A percentile compares a stretch with the other conserved stretches of the same genome.
These are phyloP conservation scores for Proliferodiscus dingleyae DNA, from an alignment of 2,329 filamentous ascomycete species.

Conservation along the genomic window DNA sequence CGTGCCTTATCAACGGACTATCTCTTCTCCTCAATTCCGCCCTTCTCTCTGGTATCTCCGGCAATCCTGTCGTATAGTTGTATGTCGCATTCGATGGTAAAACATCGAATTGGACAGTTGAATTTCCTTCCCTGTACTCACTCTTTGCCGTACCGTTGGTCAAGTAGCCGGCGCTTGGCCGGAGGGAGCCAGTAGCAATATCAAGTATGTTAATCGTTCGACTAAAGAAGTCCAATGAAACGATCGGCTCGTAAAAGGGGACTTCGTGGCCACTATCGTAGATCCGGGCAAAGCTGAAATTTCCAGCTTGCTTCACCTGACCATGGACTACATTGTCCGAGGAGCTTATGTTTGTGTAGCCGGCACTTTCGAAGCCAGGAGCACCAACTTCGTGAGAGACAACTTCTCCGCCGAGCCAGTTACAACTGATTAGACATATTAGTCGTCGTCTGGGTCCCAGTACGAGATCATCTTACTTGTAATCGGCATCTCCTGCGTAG, in stretches of 20 bases:
- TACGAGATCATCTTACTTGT: conserved; percentile 31
- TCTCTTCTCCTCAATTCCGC: neutral
- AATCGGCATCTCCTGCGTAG: conserved; percentile 51
- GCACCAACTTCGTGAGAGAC: conserved; percentile 55
- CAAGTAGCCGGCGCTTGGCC: conserved; percentile 30
- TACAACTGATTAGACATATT: conserved; percentile 54
- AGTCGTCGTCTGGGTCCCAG: conserved; percentile 41
- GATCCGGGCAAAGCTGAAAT: conserved; percentile 60
- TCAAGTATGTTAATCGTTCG: conserved; percentile 44
- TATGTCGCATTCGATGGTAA: conserved; percentile 42
- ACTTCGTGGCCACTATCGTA: conserved; percentile 56
- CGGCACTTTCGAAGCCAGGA: conserved; percentile 50
- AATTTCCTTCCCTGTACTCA: conserved; percentile 25
- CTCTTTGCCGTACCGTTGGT: conserved; percentile 21
- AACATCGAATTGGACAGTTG: conserved; percentile 40
- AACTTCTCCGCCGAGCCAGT: conserved; percentile 67
- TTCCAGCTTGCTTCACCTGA: conserved; percentile 68
- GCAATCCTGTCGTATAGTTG: conserved; percentile 39
- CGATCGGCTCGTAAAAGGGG: conserved; percentile 48
- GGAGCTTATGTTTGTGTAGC: conserved; percentile 65
- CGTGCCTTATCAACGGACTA: neutral
- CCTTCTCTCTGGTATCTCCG: conserved; percentile 26
- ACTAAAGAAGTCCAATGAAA: conserved; percentile 46
- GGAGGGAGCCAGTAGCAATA: conserved; percentile 48
- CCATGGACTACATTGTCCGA: conserved; percentile 62